Base-by-base conservation (phyloP, 805 yeast genomes). In the Saturnispora bothae region DNA sequence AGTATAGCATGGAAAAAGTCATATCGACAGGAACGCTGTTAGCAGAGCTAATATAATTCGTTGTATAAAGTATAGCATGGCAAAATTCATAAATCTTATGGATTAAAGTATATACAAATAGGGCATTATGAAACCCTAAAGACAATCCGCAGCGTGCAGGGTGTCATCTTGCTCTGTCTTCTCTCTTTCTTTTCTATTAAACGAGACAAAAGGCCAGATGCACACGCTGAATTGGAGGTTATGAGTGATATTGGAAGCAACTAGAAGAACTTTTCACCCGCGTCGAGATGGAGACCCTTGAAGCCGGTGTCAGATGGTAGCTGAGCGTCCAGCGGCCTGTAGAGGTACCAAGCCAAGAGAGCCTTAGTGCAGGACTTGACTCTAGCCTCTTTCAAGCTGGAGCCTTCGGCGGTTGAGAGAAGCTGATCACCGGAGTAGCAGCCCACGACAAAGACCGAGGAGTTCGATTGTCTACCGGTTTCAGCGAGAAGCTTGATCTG, bases 341-440 rank as follows among this genome's bases (percentile, higher is more conserved):
- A 92, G 53, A 94, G 71, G 64, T 92, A 92, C 79, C 92, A 92
- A 43, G 83, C 75, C 68, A 85, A 78, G 56, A 92, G 73, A 25
- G 96, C 88, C 58, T 82, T 81, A 25, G 86, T 94, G 38, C 86
- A 83, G 26, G 96, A 92, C 59, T 95, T 76, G 29, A 85, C 81
- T 61, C 86, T 83, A 26, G 96, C 96, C 62, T 92, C 97, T 47
- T 72, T 74, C 51, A 92, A 65, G 21, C 94, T 82, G 5, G 94
- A 68, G 27, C 97, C 99, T 54, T 82, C 85, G 30, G 96, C 96
- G 60, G 92, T 96, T 36, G 96, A 96, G 39, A 92, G 66, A 60
- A 84, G 78, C 46, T 76, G 75, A 12, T 68, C 67, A 26, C 96
- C 97, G 41, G 82, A 69, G 59, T 86, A 92, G 1, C 84, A 92